Evolutionary conservation across 2,329 filamentous ascomycete genomes (phyloP), one percentile per base, ranked within the genome.

Genomic region (Trichoderma arundinaceum): DNA sequence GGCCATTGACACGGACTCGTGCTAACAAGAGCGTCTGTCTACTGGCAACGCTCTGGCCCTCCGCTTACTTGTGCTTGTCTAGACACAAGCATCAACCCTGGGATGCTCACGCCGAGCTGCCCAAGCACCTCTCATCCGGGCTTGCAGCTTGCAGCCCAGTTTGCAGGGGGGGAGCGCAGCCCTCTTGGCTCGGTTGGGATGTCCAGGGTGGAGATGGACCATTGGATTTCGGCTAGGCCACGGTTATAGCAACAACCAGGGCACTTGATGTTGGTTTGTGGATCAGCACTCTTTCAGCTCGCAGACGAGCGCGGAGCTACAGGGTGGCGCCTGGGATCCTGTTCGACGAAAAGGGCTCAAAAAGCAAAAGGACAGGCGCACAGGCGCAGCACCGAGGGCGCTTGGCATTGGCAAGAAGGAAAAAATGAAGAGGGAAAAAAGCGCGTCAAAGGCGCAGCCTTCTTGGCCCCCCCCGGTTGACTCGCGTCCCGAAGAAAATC

Each of bases 201-300:
- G 32, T 17, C 52, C 46, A 41, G 49, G 49, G 59, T 52, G 59
- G 39, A 48, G 56, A 35, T 59, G 52, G n/a, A n/a, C n/a, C n/a
- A 53, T 33, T 39, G 56, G 56, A 38, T 59, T 59, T 59, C 56
- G 56, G 28, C 56, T 59, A 44, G 58, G 38, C 38, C 35, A 43
- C 58, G 46, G 58, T 33, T 52, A 44, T 53, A 38, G 39, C 48
- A 46, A 43, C 22, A 52, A 35, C 48, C 59, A 62, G 59, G 59
- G 49, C 59, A 53, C 39, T n/a, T 53, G 46, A 44, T n/a, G n/a
- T n/a, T n/a, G 49, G 17, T n/a, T 7, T 44, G 59, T 62, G 59
- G 59, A 54, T 62, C 59, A 38, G 59, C 39, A 62, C 28, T 35
- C 49, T 62, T 62, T 62, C 59, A 62, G 59, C 59, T 62, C 59